Percentiles rank a stretch among this genome's conserved stretches.
phyloP scores from a whole-genome alignment of 192 early-diverging fungal species.

The Obelidium mucronatum region DNA sequence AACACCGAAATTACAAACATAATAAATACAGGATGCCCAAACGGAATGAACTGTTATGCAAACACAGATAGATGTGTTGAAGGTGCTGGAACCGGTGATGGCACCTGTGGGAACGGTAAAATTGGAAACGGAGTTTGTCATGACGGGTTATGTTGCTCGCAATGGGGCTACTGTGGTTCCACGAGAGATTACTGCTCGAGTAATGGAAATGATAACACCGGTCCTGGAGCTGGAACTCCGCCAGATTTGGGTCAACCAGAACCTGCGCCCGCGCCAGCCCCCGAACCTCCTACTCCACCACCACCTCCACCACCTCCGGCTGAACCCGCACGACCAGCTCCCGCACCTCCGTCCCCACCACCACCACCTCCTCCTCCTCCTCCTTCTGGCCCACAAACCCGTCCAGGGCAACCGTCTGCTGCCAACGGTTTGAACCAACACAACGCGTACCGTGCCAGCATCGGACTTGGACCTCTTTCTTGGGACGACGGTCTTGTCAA shows the following conservation, averaged over 20 bases:
- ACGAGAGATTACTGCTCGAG: neutral
- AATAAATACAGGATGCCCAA: neutral
- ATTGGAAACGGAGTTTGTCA: constrained; percentile 1
- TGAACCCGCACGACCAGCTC: neutral
- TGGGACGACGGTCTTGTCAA: constrained; percentile 3
- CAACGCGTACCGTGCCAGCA: neutral
- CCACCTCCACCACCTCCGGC: neutral
- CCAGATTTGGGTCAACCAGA: neutral
- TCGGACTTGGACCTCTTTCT: neutral
- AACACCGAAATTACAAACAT: too few species aligned
- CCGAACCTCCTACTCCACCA: neutral
- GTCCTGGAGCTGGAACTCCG: neutral
- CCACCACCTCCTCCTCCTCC: neutral
- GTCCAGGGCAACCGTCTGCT: neutral
- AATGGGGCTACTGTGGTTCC: constrained; percentile 16
- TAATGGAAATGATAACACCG: neutral
- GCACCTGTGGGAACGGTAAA: neutral
- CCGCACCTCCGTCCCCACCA: neutral
- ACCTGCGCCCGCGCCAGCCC: neutral
- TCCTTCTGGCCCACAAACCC: neutral
- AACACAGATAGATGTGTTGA: neutral
- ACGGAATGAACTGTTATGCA: neutral
- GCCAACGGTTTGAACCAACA: neutral
- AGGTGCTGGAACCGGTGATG: neutral
- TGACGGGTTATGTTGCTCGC: constrained; percentile 6